phyloP scores from a whole-genome alignment of 1,284 basidiomycete species.

The Fereydounia khargensis region DNA sequence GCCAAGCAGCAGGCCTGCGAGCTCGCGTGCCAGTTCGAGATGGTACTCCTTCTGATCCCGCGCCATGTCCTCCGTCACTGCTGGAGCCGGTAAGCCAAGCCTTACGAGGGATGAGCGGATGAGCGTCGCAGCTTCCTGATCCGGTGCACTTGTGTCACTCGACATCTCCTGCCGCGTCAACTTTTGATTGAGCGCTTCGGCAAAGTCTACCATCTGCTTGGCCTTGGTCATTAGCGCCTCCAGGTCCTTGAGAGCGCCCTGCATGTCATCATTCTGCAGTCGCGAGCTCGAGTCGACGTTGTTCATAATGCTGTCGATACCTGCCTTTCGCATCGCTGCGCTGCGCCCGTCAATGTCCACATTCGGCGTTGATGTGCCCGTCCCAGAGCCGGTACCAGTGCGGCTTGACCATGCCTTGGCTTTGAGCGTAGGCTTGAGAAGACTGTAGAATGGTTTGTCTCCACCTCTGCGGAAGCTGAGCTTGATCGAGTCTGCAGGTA shows the following conservation, averaged over 20 bases:
- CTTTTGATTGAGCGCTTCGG: conserved; percentile 80
- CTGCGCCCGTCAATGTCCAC: conserved; percentile 35
- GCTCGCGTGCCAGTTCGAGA: conserved; percentile 77
- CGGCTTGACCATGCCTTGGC: conserved; percentile 69
- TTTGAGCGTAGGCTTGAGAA: conserved; percentile 73
- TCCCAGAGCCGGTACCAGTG: background rate
- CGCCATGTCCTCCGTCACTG: conserved; percentile 88
- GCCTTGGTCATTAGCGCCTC: conserved; percentile 89
- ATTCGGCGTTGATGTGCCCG: conserved; percentile 16
- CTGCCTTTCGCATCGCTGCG: conserved; percentile 23
- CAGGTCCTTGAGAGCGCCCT: conserved; percentile 79
- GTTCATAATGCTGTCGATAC: conserved; percentile 32
- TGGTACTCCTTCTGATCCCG: conserved; percentile 77
- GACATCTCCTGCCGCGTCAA: conserved; percentile 65
- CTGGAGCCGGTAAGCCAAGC: conserved; percentile 75
- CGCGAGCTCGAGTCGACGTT: conserved; percentile 58
- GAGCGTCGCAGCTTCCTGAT: conserved; percentile 63
- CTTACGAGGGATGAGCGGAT: conserved; percentile 84
- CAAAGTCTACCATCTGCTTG: conserved; percentile 83
- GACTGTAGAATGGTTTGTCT: conserved; percentile 77
- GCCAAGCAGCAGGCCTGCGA: conserved; percentile 72
- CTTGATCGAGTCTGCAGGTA: conserved; percentile 60
- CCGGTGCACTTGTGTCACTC: conserved; percentile 13
- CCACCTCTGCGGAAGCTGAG: conserved; percentile 89
- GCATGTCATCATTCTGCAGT: conserved; percentile 70